A percentile compares a stretch with the other conserved stretches of the same genome.
Conservation (phyloP, 768 basidiomycete species). For the Chalciporus pseudorubinellus region DNA sequence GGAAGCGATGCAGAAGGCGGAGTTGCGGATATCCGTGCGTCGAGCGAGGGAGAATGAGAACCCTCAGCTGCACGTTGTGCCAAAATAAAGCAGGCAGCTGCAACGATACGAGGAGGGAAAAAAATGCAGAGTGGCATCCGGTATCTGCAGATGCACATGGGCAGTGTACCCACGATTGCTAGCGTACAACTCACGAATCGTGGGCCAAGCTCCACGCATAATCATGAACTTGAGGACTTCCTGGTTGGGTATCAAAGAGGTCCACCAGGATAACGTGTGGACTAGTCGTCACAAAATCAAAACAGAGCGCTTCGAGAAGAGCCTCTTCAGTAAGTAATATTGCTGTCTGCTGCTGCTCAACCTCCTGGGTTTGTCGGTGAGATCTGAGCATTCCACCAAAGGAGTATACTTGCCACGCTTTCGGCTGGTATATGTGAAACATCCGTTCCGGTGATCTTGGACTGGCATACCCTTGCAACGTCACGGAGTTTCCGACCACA, state of each 20-base stretch:
- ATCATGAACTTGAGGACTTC: constrained; percentile 55
- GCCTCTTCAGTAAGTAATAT: constrained; percentile 78
- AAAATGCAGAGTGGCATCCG: constrained; percentile 77
- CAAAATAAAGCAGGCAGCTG: constrained; percentile 74
- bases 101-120: constrained; percentile 66
- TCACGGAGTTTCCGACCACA: constrained; percentile 85
- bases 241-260: constrained; percentile 57
- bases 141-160: constrained; percentile 46
- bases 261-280: constrained; percentile 77
- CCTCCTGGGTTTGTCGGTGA: constrained; percentile 50
- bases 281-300: constrained; percentile 77
- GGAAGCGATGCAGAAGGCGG: constrained; percentile 75
- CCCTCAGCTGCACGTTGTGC: constrained; percentile 73
- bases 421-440: constrained; percentile 56
- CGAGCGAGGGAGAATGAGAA: constrained; percentile 68
- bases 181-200: constrained; percentile 63
- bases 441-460: constrained; percentile 61
- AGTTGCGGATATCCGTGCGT: constrained; percentile 68
- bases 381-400: neutral
- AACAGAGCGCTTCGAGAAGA: constrained; percentile 79
- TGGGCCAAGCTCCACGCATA: constrained; percentile 85
- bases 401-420: constrained; percentile 51
- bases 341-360: constrained; percentile 63
- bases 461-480: constrained; percentile 70
- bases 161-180: constrained; percentile 1